Percentiles rank a stretch among this genome's conserved stretches.
These are phyloP conservation scores for Backusella westeae DNA, from an alignment of 192 early-diverging fungal genomes.

Conservation along the genomic window DNA sequence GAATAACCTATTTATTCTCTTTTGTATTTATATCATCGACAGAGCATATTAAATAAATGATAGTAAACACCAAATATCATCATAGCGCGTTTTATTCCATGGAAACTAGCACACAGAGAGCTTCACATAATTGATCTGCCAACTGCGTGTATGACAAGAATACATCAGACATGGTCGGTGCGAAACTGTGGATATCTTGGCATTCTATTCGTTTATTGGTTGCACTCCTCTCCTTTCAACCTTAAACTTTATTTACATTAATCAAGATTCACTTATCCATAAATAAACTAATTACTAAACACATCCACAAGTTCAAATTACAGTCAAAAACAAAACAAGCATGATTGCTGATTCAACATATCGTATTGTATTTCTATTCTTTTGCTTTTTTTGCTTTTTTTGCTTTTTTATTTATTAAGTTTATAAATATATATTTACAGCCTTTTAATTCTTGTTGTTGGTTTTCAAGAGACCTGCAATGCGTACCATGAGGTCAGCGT, in stretches of 20 bases:
- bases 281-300: background rate
- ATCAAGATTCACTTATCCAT: background rate
- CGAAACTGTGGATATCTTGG: background rate
- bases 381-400: background rate
- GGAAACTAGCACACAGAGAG: background rate
- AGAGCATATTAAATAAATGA: no score
- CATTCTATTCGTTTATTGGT: background rate
- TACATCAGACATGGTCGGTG: background rate
- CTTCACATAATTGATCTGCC: background rate
- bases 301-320: background rate
- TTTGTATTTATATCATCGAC: no score
- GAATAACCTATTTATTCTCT: background rate
- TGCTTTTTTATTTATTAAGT: background rate
- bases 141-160: background rate
- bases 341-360: background rate
- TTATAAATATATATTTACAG: conserved; percentile 6
- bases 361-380: background rate
- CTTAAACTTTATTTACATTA: background rate
- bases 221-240: background rate
- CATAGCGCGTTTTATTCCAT: no score
- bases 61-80: no score
- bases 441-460: background rate
- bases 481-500: conserved; percentile 17
- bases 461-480: conserved; percentile 15
- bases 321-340: background rate